Base-by-base conservation (phyloP, 441 rosid genomes). In the Iberis amara region DNA sequence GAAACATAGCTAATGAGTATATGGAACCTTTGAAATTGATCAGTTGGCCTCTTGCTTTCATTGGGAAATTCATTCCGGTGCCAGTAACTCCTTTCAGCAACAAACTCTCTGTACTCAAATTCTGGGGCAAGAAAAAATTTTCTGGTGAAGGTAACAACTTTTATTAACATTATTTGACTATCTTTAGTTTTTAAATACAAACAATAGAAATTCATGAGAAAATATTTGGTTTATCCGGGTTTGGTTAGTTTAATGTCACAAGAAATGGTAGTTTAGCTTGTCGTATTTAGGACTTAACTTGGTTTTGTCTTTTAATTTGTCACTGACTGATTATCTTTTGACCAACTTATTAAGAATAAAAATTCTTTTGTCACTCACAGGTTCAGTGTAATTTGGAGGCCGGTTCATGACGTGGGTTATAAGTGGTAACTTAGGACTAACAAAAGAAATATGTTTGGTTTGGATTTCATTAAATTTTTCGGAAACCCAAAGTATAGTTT, bases 41-140 rank as follows among this genome's bases (percentile, higher is more conserved):
- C 74, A 91, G 98, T 57, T 91, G 98, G 98, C 98, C 98, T 0
- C 82, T 91, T 6, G 98, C 88, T 26, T 8, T 67, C 18, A 32
- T 82, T 18, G 98, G 82, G 31, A 88, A 92, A 53, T 65, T 82
- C 44, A 74, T 92, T 40, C 96, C 95, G 10, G 95, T 92, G 18
- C 76, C 94, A 0, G 39, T 32, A 47, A 77, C 85, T 32, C 89
- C 94, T 0, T 23, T 83, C 27, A 76, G 75, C 47, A 31, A 13
- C 37, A 46, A 47, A 35, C 62, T 18, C 21, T 18, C 21, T 18
- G 21, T 18, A 18, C 21, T 60, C 7, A 66, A 60, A 31, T 66
- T n/a, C 38, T 47, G 71, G 66, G 66, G 66, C 14, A 66, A 60
- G 62, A 66, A 66, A 12, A 59, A 53, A 7, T 47, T 66, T 12